Evolutionary conservation across 75 land plant genomes (phyloP), one percentile per base, ranked within the genome.

Genomic region (Sequoia sempervirens): DNA sequence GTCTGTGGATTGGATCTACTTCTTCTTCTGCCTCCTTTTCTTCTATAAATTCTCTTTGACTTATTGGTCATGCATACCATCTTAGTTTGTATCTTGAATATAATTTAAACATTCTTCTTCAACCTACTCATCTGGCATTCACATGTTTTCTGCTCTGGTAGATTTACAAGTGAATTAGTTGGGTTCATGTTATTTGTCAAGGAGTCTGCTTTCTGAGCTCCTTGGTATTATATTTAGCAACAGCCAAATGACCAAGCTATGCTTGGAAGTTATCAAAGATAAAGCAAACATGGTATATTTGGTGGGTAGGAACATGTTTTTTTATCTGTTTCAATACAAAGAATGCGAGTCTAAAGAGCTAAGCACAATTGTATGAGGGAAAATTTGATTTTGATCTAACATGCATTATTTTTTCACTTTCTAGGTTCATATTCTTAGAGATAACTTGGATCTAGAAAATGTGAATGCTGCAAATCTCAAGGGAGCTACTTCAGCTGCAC

Each of bases 391-490:
- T 78, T 78, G 30, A 43, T 64, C n/a, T 85, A 32, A 78, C 64
- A 78, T 32, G 52, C 79, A 54, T 56, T 56, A 17, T n/a, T 28
- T 85, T 68, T 81, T 79, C 36, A 80, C 38, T 80, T n/a, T 84
- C 34, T 84, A 97, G 99, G 99, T 97, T 70, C 82, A 84, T 75
- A 83, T 92, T 45, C 88, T 97, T 78, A 88, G 88, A 84, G 99
- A 97, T 85, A 87, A 86, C 14, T 79, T 90, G 87, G 91, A 91
- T 38, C 61, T 96, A 41, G 86, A 78, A 82, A 87, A 89, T 74
- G 75, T 90, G 23, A 97, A 97, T 79, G 68, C 82, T 41, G 85
- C 87, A 36, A 97, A 97, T 85, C 86, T 97, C 68, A 90, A 89
- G 79, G 89, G 93, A 74, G 99, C 99, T 75, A 73, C 84, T 66